phyloP scores from a whole-genome alignment of 2,329 filamentous ascomycete genomes.

The Cryphonectria nitschkei region DNA sequence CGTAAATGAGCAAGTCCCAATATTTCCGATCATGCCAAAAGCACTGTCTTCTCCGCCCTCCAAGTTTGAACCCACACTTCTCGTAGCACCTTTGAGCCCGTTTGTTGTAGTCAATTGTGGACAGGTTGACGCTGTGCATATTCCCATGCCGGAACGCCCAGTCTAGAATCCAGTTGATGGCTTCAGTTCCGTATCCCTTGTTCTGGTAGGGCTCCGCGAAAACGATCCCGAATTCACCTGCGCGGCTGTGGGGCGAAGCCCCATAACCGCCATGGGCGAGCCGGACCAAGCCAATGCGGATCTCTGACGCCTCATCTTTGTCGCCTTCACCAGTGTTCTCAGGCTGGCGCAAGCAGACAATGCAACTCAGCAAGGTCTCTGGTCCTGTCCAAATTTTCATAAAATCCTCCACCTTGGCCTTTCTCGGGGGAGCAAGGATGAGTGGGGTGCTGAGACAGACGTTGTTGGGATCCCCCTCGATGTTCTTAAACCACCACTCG shows the following conservation, averaged over 20 bases:
- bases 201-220: conserved; percentile 40
- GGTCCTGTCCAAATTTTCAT: conserved; percentile 22
- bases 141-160: conserved; percentile 44
- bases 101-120: conserved; percentile 43
- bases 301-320: conserved; percentile 16
- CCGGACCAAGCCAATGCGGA: conserved; percentile 29
- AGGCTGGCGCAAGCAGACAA: conserved; percentile 32
- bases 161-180: conserved; percentile 43
- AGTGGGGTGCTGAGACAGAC: conserved; percentile 18
- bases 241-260: conserved; percentile 22
- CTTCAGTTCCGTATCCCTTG: conserved; percentile 46
- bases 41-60: conserved; percentile 35
- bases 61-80: conserved; percentile 43
- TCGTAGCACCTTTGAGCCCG: conserved; percentile 44
- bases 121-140: conserved; percentile 43
- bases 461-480: conserved; percentile 31
- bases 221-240: conserved; percentile 32
- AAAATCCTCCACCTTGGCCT: conserved; percentile 24
- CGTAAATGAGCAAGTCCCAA: conserved; percentile 29
- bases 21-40: conserved; percentile 43
- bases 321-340: conserved; percentile 2
- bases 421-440: conserved; percentile 27
- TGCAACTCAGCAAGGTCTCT: conserved; percentile 28
- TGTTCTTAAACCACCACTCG: conserved; percentile 26
- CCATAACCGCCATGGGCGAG: conserved; percentile 15